Base-by-base conservation (phyloP, 305 asterid species). In the Euphrasia arctica region DNA sequence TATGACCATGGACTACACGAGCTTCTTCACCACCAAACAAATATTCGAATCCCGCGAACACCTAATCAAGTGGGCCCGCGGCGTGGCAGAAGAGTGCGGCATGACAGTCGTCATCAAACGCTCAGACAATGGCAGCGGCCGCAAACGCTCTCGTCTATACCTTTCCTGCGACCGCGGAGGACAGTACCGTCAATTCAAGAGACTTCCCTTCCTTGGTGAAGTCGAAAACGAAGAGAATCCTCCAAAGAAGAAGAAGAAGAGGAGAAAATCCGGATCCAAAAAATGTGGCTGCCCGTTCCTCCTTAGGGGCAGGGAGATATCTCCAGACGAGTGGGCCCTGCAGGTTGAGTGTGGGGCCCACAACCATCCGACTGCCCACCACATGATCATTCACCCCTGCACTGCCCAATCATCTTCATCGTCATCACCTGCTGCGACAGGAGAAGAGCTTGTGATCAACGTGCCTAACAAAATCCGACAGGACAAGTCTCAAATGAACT, bases 211-310 rank as follows among this genome's bases (percentile, higher is more conserved):
- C 27, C 54, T 3, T 3, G 22, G 6, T 13, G 54, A 49, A 13
- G 27, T 14, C 6, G 3, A 49, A 14, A 14, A 49, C 54, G 2
- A 3, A 49, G 54, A 49, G 6, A 49, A 49, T 12, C 4, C 14
- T 25, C 27, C 27, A 25, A 25, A 25, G 4, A n/a, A 10, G 54
- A 49, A 13, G 25, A 49, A 13, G 25, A 49, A 5, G 18, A 48
- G 54, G 54, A 49, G 54, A 49, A 49, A 13, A 49, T n/a, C 9
- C 27, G 54, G 54, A 13, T n/a, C 54, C 25, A 49, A 49, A 49
- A 49, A 49, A 25, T 49, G 54, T 13, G 22, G 2, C 25, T 49
- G 54, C 25, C 54, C 54, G 54, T 49, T 13, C 14, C 54, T 49
- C 25, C 54, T 49, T 4, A n/a, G 54, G 54, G 54, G 54, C 25